Evolutionary conservation across 805 yeast species (phyloP), one percentile per base, ranked within the genome.

Genomic region (Suhomyces prunicola): DNA sequence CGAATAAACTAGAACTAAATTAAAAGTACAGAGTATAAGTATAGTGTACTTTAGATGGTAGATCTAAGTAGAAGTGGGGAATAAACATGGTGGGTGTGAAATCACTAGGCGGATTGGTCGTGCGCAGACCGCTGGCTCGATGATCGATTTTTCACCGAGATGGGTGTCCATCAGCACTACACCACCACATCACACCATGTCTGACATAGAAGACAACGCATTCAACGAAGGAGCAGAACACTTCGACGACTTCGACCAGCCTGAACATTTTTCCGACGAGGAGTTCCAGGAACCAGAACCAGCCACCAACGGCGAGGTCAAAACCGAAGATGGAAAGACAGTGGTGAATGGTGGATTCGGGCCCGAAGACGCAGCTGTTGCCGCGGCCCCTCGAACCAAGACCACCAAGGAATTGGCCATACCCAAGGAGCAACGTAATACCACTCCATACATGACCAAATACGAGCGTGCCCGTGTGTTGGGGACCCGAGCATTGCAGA

Each of bases 401-500:
- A 81, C 93, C 6, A 77, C 83, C 57, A 85, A 80, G 60, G 94
- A 88, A 61, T 83, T 90, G 64, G 96, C 97, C 17, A 90, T 94
- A 55, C 88, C 97, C 53, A 89, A 83, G 61, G 96, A 90, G 22
- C 77, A 88, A 59, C 84, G 99, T 71, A 81, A 91, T 26, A 94
- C 99, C 12, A 94, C 99, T 5, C 99, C 99, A 50, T 94, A 93
- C 70, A 92, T 94, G 98, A 94, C 99, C 53, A 94, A 96, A 68
- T 94, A 94, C 70, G 99, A 94, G 78, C 83, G 97, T 63, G 99
- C 99, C 6, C 84, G 99, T 76, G 90, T 94, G 56, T 81, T 94
- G 64, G 99, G 99, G 26, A 94, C 99, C 9, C 83, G 99, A 64
- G 99, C 99, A 1, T 77, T 94, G 59, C 99, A 94, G 72, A 93